Conservation (phyloP, 345 rosid species). For the Eucalyptus grandis region DNA sequence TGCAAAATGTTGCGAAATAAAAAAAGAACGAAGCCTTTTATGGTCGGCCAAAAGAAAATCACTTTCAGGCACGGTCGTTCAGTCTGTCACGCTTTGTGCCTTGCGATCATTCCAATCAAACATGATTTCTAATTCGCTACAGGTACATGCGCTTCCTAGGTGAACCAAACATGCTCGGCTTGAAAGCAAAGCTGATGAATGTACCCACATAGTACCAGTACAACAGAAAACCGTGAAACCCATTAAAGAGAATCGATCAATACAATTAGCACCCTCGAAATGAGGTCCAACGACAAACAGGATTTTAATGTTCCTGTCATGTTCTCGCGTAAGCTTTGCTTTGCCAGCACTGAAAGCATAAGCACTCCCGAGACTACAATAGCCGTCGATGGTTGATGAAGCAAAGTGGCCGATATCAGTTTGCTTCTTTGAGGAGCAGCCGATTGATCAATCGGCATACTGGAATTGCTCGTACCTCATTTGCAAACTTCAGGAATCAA, state of each 20-base stretch:
- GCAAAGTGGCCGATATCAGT: background rate
- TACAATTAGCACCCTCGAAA: background rate
- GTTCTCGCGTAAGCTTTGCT: background rate
- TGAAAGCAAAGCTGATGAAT: background rate
- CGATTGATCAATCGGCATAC: background rate
- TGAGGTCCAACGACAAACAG: background rate
- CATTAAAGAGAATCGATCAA: background rate
- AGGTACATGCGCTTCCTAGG: background rate
- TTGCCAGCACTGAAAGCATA: background rate
- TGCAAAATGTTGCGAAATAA: background rate
- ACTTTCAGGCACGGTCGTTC: background rate
- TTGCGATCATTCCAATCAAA: background rate
- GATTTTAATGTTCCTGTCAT: background rate
- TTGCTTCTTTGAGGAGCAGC: background rate
- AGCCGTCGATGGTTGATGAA: background rate
- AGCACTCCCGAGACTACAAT: background rate
- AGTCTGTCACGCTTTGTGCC: background rate
- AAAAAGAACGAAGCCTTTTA: background rate
- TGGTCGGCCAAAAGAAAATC: background rate
- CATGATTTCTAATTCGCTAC: background rate
- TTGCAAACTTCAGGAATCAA: background rate
- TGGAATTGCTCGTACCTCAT: background rate
- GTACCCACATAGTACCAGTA: background rate
- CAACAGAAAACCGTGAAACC: background rate
- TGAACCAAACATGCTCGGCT: background rate